Evolutionary conservation across 768 basidiomycete species (phyloP), one percentile per base, ranked within the genome.

Genomic region (Aureoboletus auriporus): DNA sequence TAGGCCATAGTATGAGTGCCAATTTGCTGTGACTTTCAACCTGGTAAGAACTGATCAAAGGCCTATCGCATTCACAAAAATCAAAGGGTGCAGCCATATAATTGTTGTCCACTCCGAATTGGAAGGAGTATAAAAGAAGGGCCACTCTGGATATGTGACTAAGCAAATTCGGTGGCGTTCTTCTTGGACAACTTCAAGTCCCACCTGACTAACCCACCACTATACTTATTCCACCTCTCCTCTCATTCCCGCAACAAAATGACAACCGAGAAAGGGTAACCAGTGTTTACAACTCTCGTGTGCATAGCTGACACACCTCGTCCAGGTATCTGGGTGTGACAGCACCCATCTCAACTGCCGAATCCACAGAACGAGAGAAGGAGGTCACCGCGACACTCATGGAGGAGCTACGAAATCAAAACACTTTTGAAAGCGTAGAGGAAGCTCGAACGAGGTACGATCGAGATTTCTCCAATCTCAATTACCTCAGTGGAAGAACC

Each of bases 371-470:
- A 51, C 77, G 84, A 58, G 90, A 93, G 70, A 86, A 84, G 66
- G 86, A 89, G 66, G 87, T 93, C 17, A 92, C 89, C 0, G 61
- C 74, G 14, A 86, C 89, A 6, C 73, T 99, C 44, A 90, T 97
- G 87, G 84, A 91, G 49, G 95, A 99, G 67, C 77, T 99, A 29
- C 78, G 83, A 61, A 73, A 79, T 39, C 86, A 95, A 61, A 86
- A 88, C 49, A 86, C 86, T 3, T 95, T 96, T 67, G 95, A 97
- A 71, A 83, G 77, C 39, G 89, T 92, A 52, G 86, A 90, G 46
- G 93, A 97, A 68, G 77, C 89, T 26, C 80, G 86, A 68, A 85
- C 80, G 53, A 84, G 95, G 95, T 96, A 62, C 56, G 65, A 66
- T 58, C 51, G 31, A 43, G 40, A 51, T 47, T 62, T 47, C 39